Conservation (phyloP, 2,329 filamentous ascomycete genomes). For the Curvularia sp. region DNA sequence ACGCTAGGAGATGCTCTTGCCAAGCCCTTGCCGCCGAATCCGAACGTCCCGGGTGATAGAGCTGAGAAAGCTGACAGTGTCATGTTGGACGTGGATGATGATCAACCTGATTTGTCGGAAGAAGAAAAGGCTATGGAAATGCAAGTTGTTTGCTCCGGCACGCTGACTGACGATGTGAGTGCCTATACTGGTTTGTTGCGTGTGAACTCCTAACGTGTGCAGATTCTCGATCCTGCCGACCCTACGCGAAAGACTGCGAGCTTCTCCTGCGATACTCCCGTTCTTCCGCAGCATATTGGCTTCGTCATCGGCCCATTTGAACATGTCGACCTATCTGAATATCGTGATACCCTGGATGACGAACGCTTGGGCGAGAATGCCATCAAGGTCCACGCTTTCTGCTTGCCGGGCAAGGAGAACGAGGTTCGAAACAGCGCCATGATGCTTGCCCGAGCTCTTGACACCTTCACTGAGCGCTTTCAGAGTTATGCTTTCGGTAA, state of each 20-base stretch:
- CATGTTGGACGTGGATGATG: constrained; percentile 46
- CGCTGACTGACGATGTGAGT: constrained; percentile 77
- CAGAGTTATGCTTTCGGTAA: constrained; percentile 84
- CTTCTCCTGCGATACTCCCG: constrained; percentile 72
- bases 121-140: constrained; percentile 90
- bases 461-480: constrained; percentile 87
- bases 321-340: constrained; percentile 86
- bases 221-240: constrained; percentile 74
- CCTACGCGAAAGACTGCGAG: constrained; percentile 85
- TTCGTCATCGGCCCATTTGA: constrained; percentile 96
- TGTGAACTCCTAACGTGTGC: constrained; percentile 18
- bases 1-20: constrained; percentile 78
- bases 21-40: constrained; percentile 43
- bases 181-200: not conserved
- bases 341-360: constrained; percentile 88
- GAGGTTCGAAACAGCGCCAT: constrained; percentile 88
- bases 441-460: constrained; percentile 82
- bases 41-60: constrained; percentile 27
- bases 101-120: constrained; percentile 61
- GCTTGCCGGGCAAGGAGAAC: constrained; percentile 79
- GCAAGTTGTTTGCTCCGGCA: constrained; percentile 88
- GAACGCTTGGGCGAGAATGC: constrained; percentile 88
- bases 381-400: constrained; percentile 89
- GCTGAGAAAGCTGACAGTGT: constrained; percentile 42
- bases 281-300: constrained; percentile 87